A percentile compares a stretch with the other conserved stretches of the same genome.
Evolutionary conservation across 306 rosid species (phyloP).

Genomic region (Castanopsis chinensis): DNA sequence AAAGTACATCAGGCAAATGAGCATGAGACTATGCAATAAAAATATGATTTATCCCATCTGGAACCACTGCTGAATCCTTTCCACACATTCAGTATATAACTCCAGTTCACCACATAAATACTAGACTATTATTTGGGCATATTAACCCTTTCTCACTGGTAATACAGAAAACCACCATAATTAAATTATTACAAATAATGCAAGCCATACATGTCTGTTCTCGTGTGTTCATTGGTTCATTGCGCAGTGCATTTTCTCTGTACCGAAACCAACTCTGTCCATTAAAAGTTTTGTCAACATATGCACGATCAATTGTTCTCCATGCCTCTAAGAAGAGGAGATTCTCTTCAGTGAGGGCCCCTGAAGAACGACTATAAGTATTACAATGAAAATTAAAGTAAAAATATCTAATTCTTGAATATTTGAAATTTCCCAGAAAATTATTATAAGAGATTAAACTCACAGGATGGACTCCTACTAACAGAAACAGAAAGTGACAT

Average conservation of each 20-base stretch:
- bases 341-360: slow-evolving; percentile 83
- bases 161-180: neutral
- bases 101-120: neutral
- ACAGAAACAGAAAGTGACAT: slow-evolving; percentile 66
- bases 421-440: neutral
- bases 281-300: slow-evolving; percentile 83
- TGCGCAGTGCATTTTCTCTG: slow-evolving; percentile 86
- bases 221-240: slow-evolving; percentile 85
- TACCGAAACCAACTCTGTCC: slow-evolving; percentile 98
- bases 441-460: slow-evolving; percentile 25
- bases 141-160: neutral
- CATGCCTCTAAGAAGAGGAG: slow-evolving; percentile 94
- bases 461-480: slow-evolving; percentile 53
- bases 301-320: slow-evolving; percentile 92
- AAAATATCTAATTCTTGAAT: slow-evolving; percentile 1
- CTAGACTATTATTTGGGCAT: neutral
- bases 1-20: neutral
- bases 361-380: slow-evolving; percentile 27
- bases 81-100: neutral
- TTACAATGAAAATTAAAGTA: neutral
- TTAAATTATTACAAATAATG: slow-evolving; percentile 9
- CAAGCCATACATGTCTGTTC: slow-evolving; percentile 78
- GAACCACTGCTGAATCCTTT: neutral
- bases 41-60: neutral
- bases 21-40: neutral